Conservation (phyloP, 1,284 basidiomycete genomes). For the Lignosus rhinocerotis region DNA sequence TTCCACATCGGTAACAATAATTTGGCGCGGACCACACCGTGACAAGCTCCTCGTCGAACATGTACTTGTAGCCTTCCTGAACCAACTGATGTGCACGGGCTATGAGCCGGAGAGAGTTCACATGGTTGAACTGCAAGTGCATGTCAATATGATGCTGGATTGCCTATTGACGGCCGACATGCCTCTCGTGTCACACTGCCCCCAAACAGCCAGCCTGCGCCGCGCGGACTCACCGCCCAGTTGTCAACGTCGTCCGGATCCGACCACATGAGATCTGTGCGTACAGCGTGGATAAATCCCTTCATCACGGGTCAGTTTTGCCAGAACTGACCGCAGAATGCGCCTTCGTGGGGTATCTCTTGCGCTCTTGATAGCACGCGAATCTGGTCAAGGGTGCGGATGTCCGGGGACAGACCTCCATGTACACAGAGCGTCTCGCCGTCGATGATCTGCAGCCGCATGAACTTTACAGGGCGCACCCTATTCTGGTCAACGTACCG, state of each 20-base stretch:
- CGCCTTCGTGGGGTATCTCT: conserved; percentile 95
- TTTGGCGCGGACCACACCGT: conserved; percentile 99
- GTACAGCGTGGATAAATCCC: neutral
- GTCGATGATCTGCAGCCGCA: conserved; percentile 78
- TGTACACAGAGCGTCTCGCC: conserved; percentile 91
- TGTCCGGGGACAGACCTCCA: conserved; percentile 92
- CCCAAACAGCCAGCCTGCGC: conserved; percentile 97
- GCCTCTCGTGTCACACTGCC: conserved; percentile 85
- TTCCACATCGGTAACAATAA: conserved; percentile 88
- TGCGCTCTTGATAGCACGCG: conserved; percentile 89
- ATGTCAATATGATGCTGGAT: neutral
- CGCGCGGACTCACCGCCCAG: conserved; percentile 94
- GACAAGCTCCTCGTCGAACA: conserved; percentile 93
- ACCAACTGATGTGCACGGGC: conserved; percentile 95
- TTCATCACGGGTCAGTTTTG: neutral
- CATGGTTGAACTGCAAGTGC: conserved; percentile 79
- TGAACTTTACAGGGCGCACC: neutral
- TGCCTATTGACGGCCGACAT: conserved; percentile 20
- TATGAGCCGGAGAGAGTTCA: conserved; percentile 82
- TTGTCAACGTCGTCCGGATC: conserved; percentile 95
- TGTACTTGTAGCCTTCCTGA: conserved; percentile 97
- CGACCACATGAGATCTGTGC: conserved; percentile 92
- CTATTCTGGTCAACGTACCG: conserved; percentile 52
- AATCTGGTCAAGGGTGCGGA: conserved; percentile 90
- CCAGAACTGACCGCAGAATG: conserved; percentile 81